These are phyloP conservation scores for Exophiala bonariae DNA, from an alignment of 2,329 filamentous ascomycete species.

Conservation along the genomic window DNA sequence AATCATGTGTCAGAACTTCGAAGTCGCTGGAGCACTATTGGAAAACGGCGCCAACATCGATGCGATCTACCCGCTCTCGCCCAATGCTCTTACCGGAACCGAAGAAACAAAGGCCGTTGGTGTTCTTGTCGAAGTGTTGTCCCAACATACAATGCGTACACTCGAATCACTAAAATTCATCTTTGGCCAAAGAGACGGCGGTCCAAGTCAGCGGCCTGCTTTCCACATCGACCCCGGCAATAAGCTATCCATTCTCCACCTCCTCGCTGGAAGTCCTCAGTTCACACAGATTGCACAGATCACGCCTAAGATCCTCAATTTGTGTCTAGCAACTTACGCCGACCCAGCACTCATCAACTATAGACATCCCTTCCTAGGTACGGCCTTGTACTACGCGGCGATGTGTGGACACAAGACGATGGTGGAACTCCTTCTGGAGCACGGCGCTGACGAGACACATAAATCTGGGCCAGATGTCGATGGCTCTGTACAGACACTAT, in stretches of 20 bases:
- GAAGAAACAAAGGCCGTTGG: slow-evolving; percentile 1
- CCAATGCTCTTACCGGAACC: not conserved
- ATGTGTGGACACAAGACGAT: slow-evolving; percentile 13
- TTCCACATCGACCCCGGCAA: not conserved
- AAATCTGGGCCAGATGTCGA: slow-evolving; percentile 1
- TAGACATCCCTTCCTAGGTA: slow-evolving; percentile 1
- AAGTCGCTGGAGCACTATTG: slow-evolving; percentile 3
- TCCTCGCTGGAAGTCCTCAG: slow-evolving; percentile 2
- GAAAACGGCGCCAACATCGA: slow-evolving; percentile 5
- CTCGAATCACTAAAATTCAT: slow-evolving; percentile 3
- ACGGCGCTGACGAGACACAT: slow-evolving; percentile 12
- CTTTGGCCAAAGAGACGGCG: not conserved
- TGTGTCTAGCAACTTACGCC: not conserved
- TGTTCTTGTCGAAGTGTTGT: slow-evolving; percentile 6
- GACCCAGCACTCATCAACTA: slow-evolving; percentile 4
- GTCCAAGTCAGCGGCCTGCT: slow-evolving; percentile 1
- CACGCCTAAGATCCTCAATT: slow-evolving; percentile 4
- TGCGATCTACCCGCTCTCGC: not conserved
- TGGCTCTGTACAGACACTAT: slow-evolving; percentile 2
- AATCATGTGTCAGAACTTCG: slow-evolving; percentile 4
- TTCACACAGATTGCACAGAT: slow-evolving; percentile 6
- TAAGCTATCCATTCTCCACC: slow-evolving; percentile 3
- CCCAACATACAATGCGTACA: slow-evolving; percentile 4
- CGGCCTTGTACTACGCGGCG: slow-evolving; percentile 3
- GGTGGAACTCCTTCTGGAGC: slow-evolving; percentile 14